Percentiles rank a stretch among this genome's conserved stretches.
These are phyloP conservation scores for Epichloe gansuensis DNA, from an alignment of 2,329 filamentous ascomycete genomes.

Conservation along the genomic window DNA sequence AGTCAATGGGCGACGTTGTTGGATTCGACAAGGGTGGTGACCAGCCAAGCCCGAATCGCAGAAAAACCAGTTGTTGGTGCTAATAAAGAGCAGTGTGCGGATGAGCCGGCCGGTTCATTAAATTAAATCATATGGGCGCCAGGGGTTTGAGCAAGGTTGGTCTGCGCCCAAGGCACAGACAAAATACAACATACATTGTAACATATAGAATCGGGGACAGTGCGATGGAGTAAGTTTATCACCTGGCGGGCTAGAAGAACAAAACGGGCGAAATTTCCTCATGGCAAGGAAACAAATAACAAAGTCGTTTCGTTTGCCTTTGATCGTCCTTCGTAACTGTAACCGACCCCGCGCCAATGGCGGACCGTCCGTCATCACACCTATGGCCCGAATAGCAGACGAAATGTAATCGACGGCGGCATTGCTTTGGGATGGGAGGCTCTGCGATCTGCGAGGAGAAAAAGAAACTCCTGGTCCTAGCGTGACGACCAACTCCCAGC, in stretches of 20 bases:
- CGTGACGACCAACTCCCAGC: neutral
- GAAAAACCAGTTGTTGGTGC: too few relatives aligned
- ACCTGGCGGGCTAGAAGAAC: too few relatives aligned
- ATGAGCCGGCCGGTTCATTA: neutral
- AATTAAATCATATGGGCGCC: neutral
- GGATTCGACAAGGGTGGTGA: too few relatives aligned
- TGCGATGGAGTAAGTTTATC: neutral
- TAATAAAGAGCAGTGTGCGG: neutral
- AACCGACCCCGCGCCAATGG: neutral
- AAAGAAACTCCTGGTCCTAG: constrained; percentile 1
- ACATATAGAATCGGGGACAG: neutral
- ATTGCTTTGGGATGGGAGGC: neutral
- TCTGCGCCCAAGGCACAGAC: neutral
- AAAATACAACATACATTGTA: too few relatives aligned
- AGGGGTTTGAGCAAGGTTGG: neutral
- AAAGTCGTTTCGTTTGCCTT: neutral
- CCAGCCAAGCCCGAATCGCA: too few relatives aligned
- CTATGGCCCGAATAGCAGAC: neutral
- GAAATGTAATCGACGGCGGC: neutral
- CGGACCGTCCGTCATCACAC: neutral
- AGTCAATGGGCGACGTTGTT: too few relatives aligned
- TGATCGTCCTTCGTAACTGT: neutral
- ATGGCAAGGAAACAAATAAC: neutral
- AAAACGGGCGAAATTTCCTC: too few relatives aligned
- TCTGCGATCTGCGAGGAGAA: neutral